Evolutionary conservation across 805 yeast species (phyloP).

Genomic region (Wickerhamiella galacta): DNA sequence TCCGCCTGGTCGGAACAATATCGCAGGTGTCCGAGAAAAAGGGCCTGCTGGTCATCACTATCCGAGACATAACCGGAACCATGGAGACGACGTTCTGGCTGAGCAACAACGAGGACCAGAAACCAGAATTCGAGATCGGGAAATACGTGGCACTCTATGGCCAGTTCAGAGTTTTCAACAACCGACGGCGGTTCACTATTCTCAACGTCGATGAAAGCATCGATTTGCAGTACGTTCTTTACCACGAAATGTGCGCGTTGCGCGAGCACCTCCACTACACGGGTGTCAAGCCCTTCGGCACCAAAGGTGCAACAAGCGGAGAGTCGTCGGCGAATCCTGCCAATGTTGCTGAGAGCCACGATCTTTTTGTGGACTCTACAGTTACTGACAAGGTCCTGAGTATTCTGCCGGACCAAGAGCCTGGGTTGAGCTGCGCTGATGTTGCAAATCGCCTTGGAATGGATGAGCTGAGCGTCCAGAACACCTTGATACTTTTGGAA

Average conservation of each 20-base stretch:
- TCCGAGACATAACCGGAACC: slow-evolving; percentile 56
- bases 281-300: slow-evolving; percentile 9
- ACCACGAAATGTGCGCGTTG: slow-evolving; percentile 45
- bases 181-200: slow-evolving; percentile 34
- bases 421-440: slow-evolving; percentile 7
- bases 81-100: slow-evolving; percentile 39
- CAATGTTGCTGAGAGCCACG: background rate
- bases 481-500: background rate
- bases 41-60: slow-evolving; percentile 23
- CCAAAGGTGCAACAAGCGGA: background rate
- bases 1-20: slow-evolving; percentile 41
- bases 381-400: slow-evolving; percentile 1
- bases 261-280: slow-evolving; percentile 26
- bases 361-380: background rate
- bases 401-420: slow-evolving; percentile 7
- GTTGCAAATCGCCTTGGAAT: slow-evolving; percentile 8
- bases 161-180: slow-evolving; percentile 31
- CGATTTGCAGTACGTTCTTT: slow-evolving; percentile 43
- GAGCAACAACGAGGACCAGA: slow-evolving; percentile 24
- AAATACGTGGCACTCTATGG: slow-evolving; percentile 36
- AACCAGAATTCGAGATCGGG: slow-evolving; percentile 23
- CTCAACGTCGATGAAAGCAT: slow-evolving; percentile 31
- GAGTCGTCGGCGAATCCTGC: background rate
- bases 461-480: slow-evolving; percentile 2
- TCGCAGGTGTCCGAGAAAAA: slow-evolving; percentile 30